phyloP scores from a whole-genome alignment of 169 alveolate genomes.

The Eimeria necatrix region DNA sequence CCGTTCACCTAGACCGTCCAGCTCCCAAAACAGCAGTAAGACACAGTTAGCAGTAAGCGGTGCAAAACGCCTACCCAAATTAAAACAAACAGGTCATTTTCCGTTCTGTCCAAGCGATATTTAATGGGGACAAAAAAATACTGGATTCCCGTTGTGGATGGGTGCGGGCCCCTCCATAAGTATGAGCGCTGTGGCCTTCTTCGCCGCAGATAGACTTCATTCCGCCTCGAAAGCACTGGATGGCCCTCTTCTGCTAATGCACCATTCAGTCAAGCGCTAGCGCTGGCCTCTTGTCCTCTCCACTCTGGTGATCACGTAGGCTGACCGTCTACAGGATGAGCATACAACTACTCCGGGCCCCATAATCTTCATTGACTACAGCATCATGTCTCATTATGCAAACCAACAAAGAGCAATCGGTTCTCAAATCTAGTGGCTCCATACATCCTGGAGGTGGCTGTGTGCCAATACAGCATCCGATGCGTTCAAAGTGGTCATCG shows the following conservation, averaged over 20 bases:
- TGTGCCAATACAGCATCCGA: constrained; percentile 13
- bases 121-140: too few species aligned
- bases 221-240: too few species aligned
- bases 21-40: too few species aligned
- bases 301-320: neutral
- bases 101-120: too few species aligned
- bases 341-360: neutral
- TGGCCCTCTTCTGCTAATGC: neutral
- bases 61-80: too few species aligned
- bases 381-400: neutral
- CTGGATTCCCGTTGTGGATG: too few species aligned
- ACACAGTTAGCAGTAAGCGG: too few species aligned
- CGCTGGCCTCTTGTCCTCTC: neutral
- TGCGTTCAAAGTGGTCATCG: neutral
- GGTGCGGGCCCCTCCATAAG: too few species aligned
- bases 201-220: too few species aligned
- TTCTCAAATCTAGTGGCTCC: neutral
- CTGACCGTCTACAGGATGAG: neutral
- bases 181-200: too few species aligned
- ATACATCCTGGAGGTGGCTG: constrained; percentile 39
- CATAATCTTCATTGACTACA: neutral
- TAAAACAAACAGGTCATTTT: too few species aligned
- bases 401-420: neutral
- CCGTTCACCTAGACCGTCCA: too few species aligned
- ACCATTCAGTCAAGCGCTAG: neutral